These are phyloP conservation scores for Podospora didyma DNA, from an alignment of 495 filamentous ascomycete species.

Conservation along the genomic window DNA sequence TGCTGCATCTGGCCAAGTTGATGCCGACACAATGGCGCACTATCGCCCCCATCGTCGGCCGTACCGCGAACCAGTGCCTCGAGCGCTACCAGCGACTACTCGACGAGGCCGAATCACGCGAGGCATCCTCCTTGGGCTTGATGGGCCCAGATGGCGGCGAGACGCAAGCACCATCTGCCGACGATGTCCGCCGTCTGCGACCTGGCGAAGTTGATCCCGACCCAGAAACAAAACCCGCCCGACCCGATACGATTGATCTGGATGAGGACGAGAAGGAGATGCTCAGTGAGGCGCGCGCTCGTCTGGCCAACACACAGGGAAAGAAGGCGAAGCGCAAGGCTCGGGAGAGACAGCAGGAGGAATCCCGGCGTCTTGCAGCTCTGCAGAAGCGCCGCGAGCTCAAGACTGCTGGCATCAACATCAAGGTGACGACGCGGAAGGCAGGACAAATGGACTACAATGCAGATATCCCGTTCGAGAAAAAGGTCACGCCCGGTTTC, in stretches of 20 bases:
- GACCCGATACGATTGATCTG: constrained; percentile 94
- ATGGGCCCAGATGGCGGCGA: constrained; percentile 86
- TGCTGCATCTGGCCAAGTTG: constrained; percentile 92
- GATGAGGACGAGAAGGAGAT: constrained; percentile 99
- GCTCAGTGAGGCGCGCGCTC: constrained; percentile 93
- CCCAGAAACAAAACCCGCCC: constrained; percentile 93
- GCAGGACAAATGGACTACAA: constrained; percentile 99
- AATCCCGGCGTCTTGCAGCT: constrained; percentile 81
- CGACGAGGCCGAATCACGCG: constrained; percentile 90
- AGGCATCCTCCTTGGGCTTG: constrained; percentile 74
- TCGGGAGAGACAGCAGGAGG: constrained; percentile 89
- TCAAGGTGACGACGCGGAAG: constrained; percentile 90
- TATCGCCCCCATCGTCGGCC: constrained; percentile 92
- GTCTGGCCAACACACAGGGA: constrained; percentile 94
- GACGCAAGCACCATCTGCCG: constrained; percentile 81
- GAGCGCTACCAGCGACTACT: constrained; percentile 95
- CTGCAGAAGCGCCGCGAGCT: constrained; percentile 94
- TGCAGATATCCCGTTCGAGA: constrained; percentile 96
- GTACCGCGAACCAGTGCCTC: constrained; percentile 93
- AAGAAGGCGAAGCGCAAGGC: constrained; percentile 99
- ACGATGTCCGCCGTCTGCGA: constrained; percentile 84
- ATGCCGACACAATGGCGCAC: constrained; percentile 99
- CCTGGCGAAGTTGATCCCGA: constrained; percentile 95
- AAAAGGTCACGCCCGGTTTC: constrained; percentile 82
- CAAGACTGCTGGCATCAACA: constrained; percentile 96